Evolutionary conservation across 768 basidiomycete species (phyloP), one percentile per base, ranked within the genome.

Genomic region (Leucosporidium scottii): DNA sequence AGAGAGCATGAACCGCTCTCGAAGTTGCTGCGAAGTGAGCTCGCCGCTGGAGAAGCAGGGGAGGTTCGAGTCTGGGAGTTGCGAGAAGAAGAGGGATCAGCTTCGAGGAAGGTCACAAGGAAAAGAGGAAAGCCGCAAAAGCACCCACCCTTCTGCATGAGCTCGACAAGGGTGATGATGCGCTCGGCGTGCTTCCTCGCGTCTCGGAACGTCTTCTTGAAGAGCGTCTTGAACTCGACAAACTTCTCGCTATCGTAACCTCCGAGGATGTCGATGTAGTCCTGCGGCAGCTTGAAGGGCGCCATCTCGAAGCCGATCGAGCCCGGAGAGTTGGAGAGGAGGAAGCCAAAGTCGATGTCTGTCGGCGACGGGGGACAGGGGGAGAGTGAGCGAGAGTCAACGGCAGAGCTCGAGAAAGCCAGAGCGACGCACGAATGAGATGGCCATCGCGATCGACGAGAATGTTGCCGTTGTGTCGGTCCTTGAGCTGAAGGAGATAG

Each of bases 221-320:
- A 97, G 49, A 96, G 80, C 63, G 83, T 82, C 76, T 84, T 88
- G 81, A 97, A 99, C 76, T 94, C 90, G 54, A 82, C 77, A 76
- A 88, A 97, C 18, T 88, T 83, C 28, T 86, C 81, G 34, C 86
- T 84, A 60, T 87, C 83, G 51, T 89, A 80, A 4, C 94, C 94
- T 13, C 96, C 96, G 36, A 99, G 82, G 34, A 99, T 90, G 73
- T 98, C 94, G 62, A 99, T 83, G 78, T 99, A 99, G 78, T 99
- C 96, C 62, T 88, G 82, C 12, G 93, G 87, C 18, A 98, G 80
- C 78, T 99, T 99, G 84, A 99, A 99, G 1, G 96, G 96, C 3
- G 96, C 93, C n/a, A 93, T 94, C 80, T 99, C 96, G 77, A 99
- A 98, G 31, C 94, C 90, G 70, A 99, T 89, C 77, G 94, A 94